These are phyloP conservation scores for Solanum hybrid DNA, from an alignment of 305 asterid genomes.

Conservation along the genomic window DNA sequence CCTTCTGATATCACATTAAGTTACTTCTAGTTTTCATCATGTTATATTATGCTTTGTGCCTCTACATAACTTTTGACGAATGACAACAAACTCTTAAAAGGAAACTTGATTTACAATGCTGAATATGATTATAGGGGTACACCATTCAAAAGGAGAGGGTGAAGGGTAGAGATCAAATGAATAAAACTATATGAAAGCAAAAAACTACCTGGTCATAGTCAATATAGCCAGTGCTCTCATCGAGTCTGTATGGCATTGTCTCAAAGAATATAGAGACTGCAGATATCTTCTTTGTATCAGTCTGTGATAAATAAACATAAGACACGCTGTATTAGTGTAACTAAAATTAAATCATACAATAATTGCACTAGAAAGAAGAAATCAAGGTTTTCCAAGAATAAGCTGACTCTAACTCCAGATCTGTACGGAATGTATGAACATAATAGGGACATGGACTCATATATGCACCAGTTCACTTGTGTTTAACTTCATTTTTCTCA, in stretches of 20 bases:
- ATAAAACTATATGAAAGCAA: neutral
- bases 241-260: constrained; percentile 91
- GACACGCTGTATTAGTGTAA: neutral
- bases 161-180: neutral
- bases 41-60: neutral
- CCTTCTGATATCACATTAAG: neutral
- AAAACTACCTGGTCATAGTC: constrained; percentile 75
- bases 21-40: neutral
- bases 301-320: constrained; percentile 29
- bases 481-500: neutral
- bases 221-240: constrained; percentile 78
- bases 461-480: neutral
- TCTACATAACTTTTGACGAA: constrained; percentile 27
- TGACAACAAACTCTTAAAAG: neutral
- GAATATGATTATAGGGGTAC: neutral
- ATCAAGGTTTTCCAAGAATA: neutral
- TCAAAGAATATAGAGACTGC: constrained; percentile 85
- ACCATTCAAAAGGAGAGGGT: neutral
- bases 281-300: constrained; percentile 87
- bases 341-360: neutral
- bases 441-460: neutral
- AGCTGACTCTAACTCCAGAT: neutral
- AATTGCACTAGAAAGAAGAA: neutral
- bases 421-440: neutral
- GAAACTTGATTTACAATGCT: neutral